These are phyloP conservation scores for Trifolium fragiferum DNA, from an alignment of 306 rosid genomes.

Conservation along the genomic window DNA sequence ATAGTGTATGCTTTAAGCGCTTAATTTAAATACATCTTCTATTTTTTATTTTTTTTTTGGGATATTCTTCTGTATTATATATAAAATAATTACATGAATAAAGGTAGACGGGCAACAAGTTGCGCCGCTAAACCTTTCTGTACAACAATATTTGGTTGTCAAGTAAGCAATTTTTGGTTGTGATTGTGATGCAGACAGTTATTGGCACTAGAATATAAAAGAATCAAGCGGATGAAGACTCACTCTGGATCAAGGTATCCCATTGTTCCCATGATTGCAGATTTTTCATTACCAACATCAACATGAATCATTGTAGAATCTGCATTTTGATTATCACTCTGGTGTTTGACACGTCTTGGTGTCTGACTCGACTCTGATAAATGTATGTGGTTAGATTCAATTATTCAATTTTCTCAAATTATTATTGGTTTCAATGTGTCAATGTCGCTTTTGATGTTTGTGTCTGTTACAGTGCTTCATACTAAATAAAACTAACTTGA, in stretches of 20 bases:
- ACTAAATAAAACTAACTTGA: too few species aligned
- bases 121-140: too few species aligned
- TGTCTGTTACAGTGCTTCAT: background rate
- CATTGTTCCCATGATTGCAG: slow-evolving; percentile 64
- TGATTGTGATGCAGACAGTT: too few species aligned
- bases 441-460: background rate
- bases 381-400: background rate
- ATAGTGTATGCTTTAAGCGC: background rate
- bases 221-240: slow-evolving; percentile 11
- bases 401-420: too few species aligned
- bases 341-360: background rate
- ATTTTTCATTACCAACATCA: slow-evolving; percentile 25
- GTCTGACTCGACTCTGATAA: background rate
- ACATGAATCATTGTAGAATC: slow-evolving; percentile 28
- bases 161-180: too few species aligned
- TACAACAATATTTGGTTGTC: too few species aligned
- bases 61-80: too few species aligned
- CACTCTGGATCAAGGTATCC: slow-evolving; percentile 85
- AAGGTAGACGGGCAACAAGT: too few species aligned
- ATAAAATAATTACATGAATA: too few species aligned
- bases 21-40: background rate
- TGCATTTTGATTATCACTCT: slow-evolving; percentile 39
- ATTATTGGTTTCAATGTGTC: background rate
- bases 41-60: background rate
- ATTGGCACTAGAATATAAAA: background rate